Base-by-base conservation (phyloP, 2,329 filamentous ascomycete genomes). In the Scleromitrula shiraiana region DNA sequence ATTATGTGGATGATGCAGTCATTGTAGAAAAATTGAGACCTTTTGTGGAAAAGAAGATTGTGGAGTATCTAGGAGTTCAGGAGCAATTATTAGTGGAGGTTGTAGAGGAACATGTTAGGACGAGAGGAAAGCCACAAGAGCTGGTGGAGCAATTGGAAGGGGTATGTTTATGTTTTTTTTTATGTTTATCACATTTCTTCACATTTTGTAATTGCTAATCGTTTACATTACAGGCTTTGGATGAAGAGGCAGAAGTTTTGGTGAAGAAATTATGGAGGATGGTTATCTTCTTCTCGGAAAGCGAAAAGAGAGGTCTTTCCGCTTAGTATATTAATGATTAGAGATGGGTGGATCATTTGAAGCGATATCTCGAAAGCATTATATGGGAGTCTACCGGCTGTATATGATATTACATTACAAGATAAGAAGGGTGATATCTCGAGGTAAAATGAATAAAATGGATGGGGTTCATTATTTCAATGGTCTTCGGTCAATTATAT, bases 261-360 rank as follows among this genome's bases (percentile, higher is more conserved):
- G 90, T 97, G 41, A 94, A 88, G 78, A 97, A 96, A 71, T 77
- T 98, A 29, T 98, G 93, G 93, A 81, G 91, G 42, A 95, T 97
- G 88, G 82, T 96, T 50, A 95, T 97, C 61, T 97, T 96, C 79
- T 96, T 91, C 62, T 93, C 88, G 5, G 91, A 97, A 68, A 87
- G 85, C 62, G 91, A 95, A 75, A 95, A 93, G 71, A 75, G 89
- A 54, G 90, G 90, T 2, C 72, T 96, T 52, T 85, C 85, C 17
- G 78, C 81, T 41, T 88, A 72, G 33, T 7, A 20, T 15, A 19
- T 12, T 37, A 2, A 19, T 19, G 19, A 9, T 12, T n/a, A 20
- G 33, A 7, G n/a, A 20, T 37, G n/a, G 33, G 20, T 37, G 33
- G 33, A 37, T 37, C 7, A 20, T 17, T 19, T 6, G 6, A 15